A percentile compares a stretch with the other conserved stretches of the same genome.
phyloP scores from a whole-genome alignment of 495 filamentous ascomycete genomes.

The Penicillium cataractarum region DNA sequence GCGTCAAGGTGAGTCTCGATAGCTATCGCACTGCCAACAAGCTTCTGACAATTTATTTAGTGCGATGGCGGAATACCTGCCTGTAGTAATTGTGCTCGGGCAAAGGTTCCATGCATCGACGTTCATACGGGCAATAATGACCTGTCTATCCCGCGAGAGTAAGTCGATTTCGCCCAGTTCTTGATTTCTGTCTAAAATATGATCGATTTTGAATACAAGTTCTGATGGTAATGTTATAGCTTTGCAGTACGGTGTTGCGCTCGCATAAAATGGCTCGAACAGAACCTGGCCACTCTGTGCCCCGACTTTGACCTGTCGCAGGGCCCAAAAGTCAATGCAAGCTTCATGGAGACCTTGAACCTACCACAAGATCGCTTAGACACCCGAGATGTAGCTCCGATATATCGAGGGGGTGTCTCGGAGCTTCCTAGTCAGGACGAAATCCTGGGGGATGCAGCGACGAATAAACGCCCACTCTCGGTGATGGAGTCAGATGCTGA shows the following conservation, averaged over 20 bases:
- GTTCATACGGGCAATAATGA: conserved; percentile 30
- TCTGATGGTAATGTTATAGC: conserved; percentile 5
- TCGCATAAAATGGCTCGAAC: conserved; percentile 31
- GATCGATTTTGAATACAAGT: too few species aligned
- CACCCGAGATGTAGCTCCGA: too few species aligned
- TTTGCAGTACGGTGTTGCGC: conserved; percentile 23
- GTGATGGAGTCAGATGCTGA: conserved; percentile 21
- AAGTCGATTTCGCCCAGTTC: background rate
- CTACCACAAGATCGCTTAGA: background rate
- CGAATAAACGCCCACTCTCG: conserved; percentile 23
- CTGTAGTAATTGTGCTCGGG: conserved; percentile 29
- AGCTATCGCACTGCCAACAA: background rate
- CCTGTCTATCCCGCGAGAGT: conserved; percentile 29
- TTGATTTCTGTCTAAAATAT: background rate
- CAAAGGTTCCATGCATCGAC: conserved; percentile 27
- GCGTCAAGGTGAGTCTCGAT: conserved; percentile 21
- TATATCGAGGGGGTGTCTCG: background rate
- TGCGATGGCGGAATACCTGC: conserved; percentile 33
- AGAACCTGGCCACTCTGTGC: conserved; percentile 18
- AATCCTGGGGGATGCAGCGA: background rate
- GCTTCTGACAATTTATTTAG: conserved; percentile 5
- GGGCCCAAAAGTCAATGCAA: conserved; percentile 20
- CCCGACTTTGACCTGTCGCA: conserved; percentile 25
- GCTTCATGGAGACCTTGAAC: conserved; percentile 4
- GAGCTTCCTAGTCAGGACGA: background rate